phyloP scores from a whole-genome alignment of 768 basidiomycete species.

The Russula ochroleuca region DNA sequence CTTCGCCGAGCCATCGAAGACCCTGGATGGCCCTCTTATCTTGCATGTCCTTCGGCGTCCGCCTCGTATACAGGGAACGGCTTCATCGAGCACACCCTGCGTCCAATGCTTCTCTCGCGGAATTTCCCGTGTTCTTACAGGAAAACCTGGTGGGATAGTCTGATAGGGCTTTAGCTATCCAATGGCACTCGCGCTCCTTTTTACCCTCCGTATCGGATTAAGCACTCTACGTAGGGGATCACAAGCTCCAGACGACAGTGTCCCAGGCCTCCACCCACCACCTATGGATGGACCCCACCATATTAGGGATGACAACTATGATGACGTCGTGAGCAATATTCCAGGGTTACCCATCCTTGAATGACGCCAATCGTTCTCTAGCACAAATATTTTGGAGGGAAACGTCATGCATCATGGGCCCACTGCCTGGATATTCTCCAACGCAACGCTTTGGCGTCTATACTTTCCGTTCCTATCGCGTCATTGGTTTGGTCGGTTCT shows the following conservation, averaged over 20 bases:
- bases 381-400: constrained; percentile 9
- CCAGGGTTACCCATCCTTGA: background rate
- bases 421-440: background rate
- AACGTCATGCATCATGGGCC: background rate
- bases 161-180: background rate
- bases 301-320: constrained; percentile 6
- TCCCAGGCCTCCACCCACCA: constrained; percentile 2
- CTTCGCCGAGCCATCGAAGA: background rate
- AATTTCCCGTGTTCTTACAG: constrained; percentile 12
- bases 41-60: constrained; percentile 13
- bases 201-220: background rate
- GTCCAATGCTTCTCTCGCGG: background rate
- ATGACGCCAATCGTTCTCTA: background rate
- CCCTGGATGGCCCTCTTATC: constrained; percentile 6
- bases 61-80: constrained; percentile 9
- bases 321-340: constrained; percentile 10
- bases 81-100: constrained; percentile 12
- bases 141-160: constrained; percentile 10
- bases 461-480: constrained; percentile 15
- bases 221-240: constrained; percentile 1
- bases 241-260: constrained; percentile 15
- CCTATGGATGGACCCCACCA: constrained; percentile 15
- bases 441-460: constrained; percentile 8
- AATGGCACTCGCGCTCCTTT: background rate
- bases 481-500: constrained; percentile 16